Evolutionary conservation across 257 asterid species (phyloP).

Genomic region (Scutellaria barbata): DNA sequence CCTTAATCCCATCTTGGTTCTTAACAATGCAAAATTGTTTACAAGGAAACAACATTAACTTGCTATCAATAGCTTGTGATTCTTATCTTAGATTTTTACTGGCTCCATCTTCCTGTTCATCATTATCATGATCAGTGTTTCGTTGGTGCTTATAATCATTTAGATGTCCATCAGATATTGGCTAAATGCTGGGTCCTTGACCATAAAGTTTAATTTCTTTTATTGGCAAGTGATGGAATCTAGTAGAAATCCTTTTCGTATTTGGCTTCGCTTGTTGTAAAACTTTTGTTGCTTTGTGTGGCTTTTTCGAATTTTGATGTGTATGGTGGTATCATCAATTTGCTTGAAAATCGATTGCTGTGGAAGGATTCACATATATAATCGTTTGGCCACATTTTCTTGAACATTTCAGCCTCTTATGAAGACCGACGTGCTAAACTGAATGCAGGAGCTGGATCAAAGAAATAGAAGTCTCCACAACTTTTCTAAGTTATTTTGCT

Average conservation of each 20-base stretch:
- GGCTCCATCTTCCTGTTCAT: neutral
- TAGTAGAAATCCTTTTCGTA: no score
- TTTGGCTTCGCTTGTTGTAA: no score
- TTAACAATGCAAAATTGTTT: neutral
- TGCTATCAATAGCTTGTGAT: neutral
- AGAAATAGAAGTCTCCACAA: conserved; percentile 23
- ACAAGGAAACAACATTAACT: neutral
- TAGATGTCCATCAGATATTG: neutral
- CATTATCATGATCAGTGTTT: neutral
- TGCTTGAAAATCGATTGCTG: neutral
- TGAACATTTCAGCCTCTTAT: conserved; percentile 74
- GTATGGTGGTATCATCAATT: no score
- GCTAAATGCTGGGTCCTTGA: no score
- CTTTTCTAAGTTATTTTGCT: neutral
- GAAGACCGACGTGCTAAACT: conserved; percentile 79
- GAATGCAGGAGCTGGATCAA: conserved; percentile 36
- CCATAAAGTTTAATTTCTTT: neutral
- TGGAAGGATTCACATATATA: neutral
- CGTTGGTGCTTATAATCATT: neutral
- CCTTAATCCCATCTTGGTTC: neutral
- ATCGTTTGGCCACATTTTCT: conserved; percentile 18
- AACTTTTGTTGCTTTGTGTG: no score
- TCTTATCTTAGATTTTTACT: neutral
- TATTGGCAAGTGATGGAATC: neutral
- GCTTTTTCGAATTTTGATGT: no score